Base-by-base conservation (phyloP, 805 yeast genomes). In the Suhomyces pyralidae region DNA sequence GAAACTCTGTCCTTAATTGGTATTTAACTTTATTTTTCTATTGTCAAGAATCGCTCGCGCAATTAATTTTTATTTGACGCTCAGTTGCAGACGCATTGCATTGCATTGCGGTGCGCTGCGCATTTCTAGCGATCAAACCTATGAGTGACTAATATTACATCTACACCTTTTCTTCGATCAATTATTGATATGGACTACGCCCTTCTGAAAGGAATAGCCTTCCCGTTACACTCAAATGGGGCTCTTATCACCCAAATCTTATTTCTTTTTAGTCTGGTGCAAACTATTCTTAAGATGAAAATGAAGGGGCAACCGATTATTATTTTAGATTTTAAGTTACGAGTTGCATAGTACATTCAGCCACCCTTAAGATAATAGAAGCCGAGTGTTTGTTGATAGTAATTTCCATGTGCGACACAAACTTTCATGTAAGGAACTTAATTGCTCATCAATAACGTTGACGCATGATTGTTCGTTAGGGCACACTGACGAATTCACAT, bases 351-450 rank as follows among this genome's bases (percentile, higher is more conserved):
- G 12, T 12, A 8, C 20, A 15, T 12, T 15, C 12, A 22, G 36
- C 43, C 20, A 3, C 38, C 19, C 3, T 17, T 24, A 19, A 38
- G 5, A 38, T 17, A 38, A 38, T 38, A 38, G 42, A 38, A 38
- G 24, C 42, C 24, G 20, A 38, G 42, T 12, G 5, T 12, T 10
- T 19, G 9, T 38, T 38, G 20, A 15, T 38, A 17, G 42, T 17
- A 19, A 38, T 17, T 38, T 14, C 22, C 19, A 15, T n/a, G 42
- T 38, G 42, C 42, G 42, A 38, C 42, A 12, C 50, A 47, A 36
- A 7, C 15, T 25, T 5, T 26, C 28, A 48, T 48, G 51, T 42
- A 48, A 48, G 51, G 51, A 40, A 48, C 51, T 48, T 20, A 30
- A 48, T 14, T 26, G 25, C 45, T 8, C 14, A 48, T 15, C 25